Evolutionary conservation across 371 early-diverging fungal species (phyloP), one percentile per base, ranked within the genome.

Genomic region (Circinella minor): DNA sequence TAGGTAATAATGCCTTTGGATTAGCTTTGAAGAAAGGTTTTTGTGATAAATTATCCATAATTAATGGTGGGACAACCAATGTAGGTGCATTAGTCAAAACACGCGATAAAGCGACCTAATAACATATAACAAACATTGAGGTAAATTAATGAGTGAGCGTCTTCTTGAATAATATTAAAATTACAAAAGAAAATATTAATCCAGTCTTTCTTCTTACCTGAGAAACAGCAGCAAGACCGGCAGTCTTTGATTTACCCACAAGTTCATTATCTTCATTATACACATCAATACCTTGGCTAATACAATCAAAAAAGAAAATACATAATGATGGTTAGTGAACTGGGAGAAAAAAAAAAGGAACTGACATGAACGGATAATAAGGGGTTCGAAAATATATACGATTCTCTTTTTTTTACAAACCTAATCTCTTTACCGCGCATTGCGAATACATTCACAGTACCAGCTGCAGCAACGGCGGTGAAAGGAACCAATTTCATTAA

Each of bases 391-490:
- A 13, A 5, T 5, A 51, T 51, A 27, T 27, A 27, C 27, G 27
- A 27, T 27, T 27, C 27, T 27, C 27, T 27, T 27, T 27, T 27
- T 27, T 27, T 27, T 27, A n/a, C 59, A 18, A 77, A 83, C 82
- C 69, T 80, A 62, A 95, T 77, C 66, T 95, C 95, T 73, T 95
- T 95, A 48, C 88, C 86, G n/a, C 95, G 78, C 95, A 95, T 95
- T 75, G 94, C 76, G 65, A 93, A 91, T 34, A 95, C 94, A 69
- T 95, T 95, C 63, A 92, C 83, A 17, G 93, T 91, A 68, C 93
- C 93, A 17, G 95, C 95, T 7, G 91, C 82, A 1, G 94, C 92
- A 11, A 94, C 95, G 43, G 95, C 94, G 7, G 86, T 80, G 70
- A 94, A 94, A 2, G 95, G 95, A 5, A 93, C 91, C 10, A 87